Evolutionary conservation across 345 rosid genomes (phyloP).

Genomic region (Erodium maritimum): DNA sequence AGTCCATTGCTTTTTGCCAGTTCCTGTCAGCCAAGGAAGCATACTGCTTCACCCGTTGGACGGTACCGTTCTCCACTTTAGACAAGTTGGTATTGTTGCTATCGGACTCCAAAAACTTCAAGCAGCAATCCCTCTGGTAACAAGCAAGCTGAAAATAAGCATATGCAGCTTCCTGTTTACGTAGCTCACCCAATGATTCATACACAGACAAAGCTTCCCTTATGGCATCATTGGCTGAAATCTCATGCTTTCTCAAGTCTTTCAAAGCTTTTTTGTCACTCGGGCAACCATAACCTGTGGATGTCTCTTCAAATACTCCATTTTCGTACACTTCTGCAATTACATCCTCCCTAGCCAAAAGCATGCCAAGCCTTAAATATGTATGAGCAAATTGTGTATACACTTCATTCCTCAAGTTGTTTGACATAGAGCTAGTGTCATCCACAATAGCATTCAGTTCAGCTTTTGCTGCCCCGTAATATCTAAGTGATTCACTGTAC

Average conservation of each 20-base stretch:
- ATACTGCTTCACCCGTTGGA: constrained; percentile 70
- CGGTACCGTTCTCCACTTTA: constrained; percentile 35
- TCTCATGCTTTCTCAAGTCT: constrained; percentile 41
- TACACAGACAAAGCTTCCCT: constrained; percentile 76
- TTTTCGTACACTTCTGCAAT: constrained; percentile 45
- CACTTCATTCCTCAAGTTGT: constrained; percentile 51
- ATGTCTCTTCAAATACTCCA: constrained; percentile 23
- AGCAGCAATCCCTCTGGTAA: constrained; percentile 68
- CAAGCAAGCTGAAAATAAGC: constrained; percentile 78
- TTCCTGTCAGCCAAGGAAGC: constrained; percentile 77
- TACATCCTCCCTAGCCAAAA: constrained; percentile 58
- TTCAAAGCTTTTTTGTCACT: constrained; percentile 23
- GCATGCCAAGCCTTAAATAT: constrained; percentile 81
- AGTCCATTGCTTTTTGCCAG: constrained; percentile 74
- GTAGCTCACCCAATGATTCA: constrained; percentile 66
- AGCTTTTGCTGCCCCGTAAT: constrained; percentile 67
- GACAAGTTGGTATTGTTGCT: constrained; percentile 23
- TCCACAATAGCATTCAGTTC: constrained; percentile 36
- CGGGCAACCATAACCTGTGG: constrained; percentile 9
- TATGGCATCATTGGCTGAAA: constrained; percentile 84
- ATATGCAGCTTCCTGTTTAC: constrained; percentile 82
- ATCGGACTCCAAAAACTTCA: constrained; percentile 47
- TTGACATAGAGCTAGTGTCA: constrained; percentile 25
- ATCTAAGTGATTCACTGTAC: constrained; percentile 60
- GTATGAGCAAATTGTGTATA: constrained; percentile 83